Base-by-base conservation (phyloP, 805 yeast species). In the Starmerella floricola region DNA sequence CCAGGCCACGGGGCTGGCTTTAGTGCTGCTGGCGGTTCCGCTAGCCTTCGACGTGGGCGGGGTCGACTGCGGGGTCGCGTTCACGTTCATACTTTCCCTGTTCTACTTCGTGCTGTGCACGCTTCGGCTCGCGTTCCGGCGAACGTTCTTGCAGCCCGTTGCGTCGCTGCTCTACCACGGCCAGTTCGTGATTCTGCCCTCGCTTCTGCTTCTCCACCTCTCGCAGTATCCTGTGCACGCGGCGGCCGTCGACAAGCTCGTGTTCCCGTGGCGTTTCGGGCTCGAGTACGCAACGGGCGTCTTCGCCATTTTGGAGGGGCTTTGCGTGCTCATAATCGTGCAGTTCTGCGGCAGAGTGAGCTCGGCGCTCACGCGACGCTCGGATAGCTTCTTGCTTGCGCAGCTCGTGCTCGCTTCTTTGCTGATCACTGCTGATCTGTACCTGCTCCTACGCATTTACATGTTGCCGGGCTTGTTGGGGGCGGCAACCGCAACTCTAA, bases 41-140 rank as follows among this genome's bases (percentile, higher is more conserved):
- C 70, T 91, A 47, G 81, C 96, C 19, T 91, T 91, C 62, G 95
- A 88, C 56, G 79, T 85, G 30, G 97, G 97, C 8, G 96, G 97
- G 1, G 71, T 78, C 16, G 70, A 75, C 42, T 88, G 97, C 62
- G 98, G 98, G 1, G 65, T 91, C 46, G 76, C 93, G 16, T 91
- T 77, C 59, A 76, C 88, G 0, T 70, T 77, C 26, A 78, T 94
- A 6, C 68, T 88, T 36, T 73, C 83, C 41, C 65, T 73, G 33
- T 62, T 80, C 40, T 87, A 86, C 61, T 78, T 83, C 47, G 58
- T 73, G 5, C 64, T 84, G 42, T 83, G 95, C 8, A 76, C 93
- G 1, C 55, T 85, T 24, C 69, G 93, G 44, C 67, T 85, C 24
- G 51, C 76, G 16, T 58, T 56, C 31, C 52, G 62, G n/a, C 39